Base-by-base conservation (phyloP, 2,329 filamentous ascomycete species). In the Cadophora gregata region DNA sequence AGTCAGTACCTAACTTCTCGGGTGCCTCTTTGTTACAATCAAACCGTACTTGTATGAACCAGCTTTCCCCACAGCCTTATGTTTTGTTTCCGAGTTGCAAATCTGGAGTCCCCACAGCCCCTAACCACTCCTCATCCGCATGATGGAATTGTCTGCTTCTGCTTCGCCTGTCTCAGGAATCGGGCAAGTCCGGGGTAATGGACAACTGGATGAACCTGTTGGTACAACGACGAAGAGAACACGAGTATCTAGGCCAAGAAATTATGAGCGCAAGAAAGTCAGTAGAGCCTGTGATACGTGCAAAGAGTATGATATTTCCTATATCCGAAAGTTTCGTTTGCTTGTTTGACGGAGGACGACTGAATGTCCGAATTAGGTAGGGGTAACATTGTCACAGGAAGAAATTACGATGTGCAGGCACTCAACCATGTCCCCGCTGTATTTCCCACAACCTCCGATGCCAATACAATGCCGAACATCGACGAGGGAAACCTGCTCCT, bases 211-310 rank as follows among this genome's bases (percentile, higher is more conserved):
- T 9, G 50, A 19, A 53, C 14, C 7, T 9, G 25, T 19, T 19
- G 25, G 4, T 7, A 29, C 25, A 31, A 31, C 7, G 2, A 9
- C 9, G 16, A 53, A 53, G 50, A 53, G 25, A 31, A n/a, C 14
- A n/a, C 50, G 50, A 31, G 25, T 16, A 7, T n/a, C 27, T 19
- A 53, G 12, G 25, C 50, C 25, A 29, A 53, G 50, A 31, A 29
- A 29, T 29, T 31, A 5, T 3, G 64, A 68, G 42, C 59, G 66
- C 29, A 64, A 63, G 24, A 68, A 66, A 62, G 66, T 68, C 38
- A 64, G 60, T 31, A 68, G 68, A 47, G 69, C 69, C 21, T 70
- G 69, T 48, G 67, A 70, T 59, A 50, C 36, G 10, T 70, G 69
- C 62, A 69, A 69, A 62, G 38, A 38, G 69, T 70, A 61, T 24